Conservation (phyloP, 2,329 filamentous ascomycete species). For the Xylaria sp. region DNA sequence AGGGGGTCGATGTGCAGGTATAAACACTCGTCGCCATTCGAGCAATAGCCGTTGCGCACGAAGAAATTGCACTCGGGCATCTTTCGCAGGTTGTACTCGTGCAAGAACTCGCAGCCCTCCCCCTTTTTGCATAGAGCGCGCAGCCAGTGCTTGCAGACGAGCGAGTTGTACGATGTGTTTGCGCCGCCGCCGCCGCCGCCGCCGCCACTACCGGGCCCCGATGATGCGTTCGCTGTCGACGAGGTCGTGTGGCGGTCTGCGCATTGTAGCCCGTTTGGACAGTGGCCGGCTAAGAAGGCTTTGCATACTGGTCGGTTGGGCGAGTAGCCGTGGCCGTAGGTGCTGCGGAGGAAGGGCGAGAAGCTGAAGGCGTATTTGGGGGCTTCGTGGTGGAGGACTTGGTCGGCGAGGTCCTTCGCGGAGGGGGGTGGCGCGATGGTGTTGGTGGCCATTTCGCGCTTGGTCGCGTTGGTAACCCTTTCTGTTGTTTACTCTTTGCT, state of each 20-base stretch:
- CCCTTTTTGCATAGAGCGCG: slow-evolving; percentile 97
- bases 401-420: slow-evolving; percentile 33
- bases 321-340: slow-evolving; percentile 78
- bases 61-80: slow-evolving; percentile 99
- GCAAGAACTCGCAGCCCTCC: slow-evolving; percentile 91
- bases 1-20: slow-evolving; percentile 87
- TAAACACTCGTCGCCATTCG: slow-evolving; percentile 92
- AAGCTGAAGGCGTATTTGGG: slow-evolving; percentile 71
- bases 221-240: background rate
- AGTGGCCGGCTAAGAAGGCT: slow-evolving; percentile 79
- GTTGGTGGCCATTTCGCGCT: slow-evolving; percentile 15
- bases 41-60: slow-evolving; percentile 87
- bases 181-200: slow-evolving; percentile 13
- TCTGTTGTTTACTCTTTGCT: background rate
- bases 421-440: slow-evolving; percentile 27
- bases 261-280: slow-evolving; percentile 77
- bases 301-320: slow-evolving; percentile 77
- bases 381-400: slow-evolving; percentile 53
- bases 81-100: slow-evolving; percentile 96
- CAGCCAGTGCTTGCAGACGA: slow-evolving; percentile 99
- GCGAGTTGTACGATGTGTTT: slow-evolving; percentile 60
- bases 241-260: slow-evolving; percentile 65
- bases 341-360: slow-evolving; percentile 74
- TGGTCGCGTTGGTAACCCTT: background rate
- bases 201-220: no score